A percentile compares a stretch with the other conserved stretches of the same genome.
Evolutionary conservation across 2,329 filamentous ascomycete genomes (phyloP).

Genomic region (Aureobasidium sp.): DNA sequence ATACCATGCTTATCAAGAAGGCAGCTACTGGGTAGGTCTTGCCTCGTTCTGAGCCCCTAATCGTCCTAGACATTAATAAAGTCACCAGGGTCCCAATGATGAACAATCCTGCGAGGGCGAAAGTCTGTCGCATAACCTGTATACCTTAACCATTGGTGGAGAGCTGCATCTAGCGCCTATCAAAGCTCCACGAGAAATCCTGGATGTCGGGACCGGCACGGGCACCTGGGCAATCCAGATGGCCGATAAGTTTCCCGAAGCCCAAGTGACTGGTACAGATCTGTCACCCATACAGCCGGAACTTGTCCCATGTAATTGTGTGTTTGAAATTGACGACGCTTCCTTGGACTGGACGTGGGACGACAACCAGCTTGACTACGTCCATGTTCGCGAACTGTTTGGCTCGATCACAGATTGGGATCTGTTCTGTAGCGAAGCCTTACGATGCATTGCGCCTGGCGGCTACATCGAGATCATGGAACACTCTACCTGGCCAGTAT

Average conservation of each 20-base stretch:
- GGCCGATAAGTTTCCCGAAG: conserved; percentile 24
- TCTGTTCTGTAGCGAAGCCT: conserved; percentile 32
- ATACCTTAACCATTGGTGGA: conserved; percentile 28
- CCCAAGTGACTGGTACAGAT: conserved; percentile 39
- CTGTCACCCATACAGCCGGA: conserved; percentile 44
- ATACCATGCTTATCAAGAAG: conserved; percentile 30
- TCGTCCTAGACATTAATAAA: background rate
- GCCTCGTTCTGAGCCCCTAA: conserved; percentile 1
- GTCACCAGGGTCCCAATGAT: conserved; percentile 34
- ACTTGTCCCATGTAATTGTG: conserved; percentile 41
- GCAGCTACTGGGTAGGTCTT: conserved; percentile 22
- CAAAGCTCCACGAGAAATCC: conserved; percentile 23
- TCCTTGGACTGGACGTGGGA: conserved; percentile 35
- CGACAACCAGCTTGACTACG: conserved; percentile 35
- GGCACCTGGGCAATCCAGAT: conserved; percentile 35
- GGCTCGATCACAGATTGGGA: conserved; percentile 42
- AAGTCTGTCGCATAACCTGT: conserved; percentile 39
- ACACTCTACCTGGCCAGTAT: conserved; percentile 30
- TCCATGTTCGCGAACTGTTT: conserved; percentile 40
- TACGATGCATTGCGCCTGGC: conserved; percentile 28
- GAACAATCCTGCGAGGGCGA: conserved; percentile 37
- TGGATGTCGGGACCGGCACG: conserved; percentile 47
- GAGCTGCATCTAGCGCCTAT: conserved; percentile 27
- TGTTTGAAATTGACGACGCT: conserved; percentile 43
- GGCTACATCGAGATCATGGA: conserved; percentile 36